These are phyloP conservation scores for Puccinia horiana DNA, from an alignment of 1,284 basidiomycete species.

Conservation along the genomic window DNA sequence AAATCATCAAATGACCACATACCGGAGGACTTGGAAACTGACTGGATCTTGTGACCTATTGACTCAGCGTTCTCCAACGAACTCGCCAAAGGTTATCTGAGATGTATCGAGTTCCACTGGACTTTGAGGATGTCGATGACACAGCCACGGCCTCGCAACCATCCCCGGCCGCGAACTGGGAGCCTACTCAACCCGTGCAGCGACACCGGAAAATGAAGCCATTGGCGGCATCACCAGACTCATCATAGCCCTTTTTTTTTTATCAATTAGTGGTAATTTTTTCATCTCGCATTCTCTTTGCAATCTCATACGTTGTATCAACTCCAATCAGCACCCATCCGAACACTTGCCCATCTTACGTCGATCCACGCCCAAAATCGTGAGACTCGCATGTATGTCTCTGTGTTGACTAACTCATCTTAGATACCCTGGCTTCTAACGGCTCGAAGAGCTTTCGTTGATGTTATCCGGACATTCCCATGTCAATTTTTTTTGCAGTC, in stretches of 20 bases:
- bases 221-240: not conserved
- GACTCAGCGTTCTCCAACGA: slow-evolving; percentile 14
- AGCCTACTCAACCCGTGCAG: not conserved
- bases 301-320: too few species aligned
- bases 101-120: slow-evolving; percentile 12
- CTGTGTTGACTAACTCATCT: too few species aligned
- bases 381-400: too few species aligned
- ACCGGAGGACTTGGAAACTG: not conserved
- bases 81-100: slow-evolving; percentile 6
- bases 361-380: too few species aligned
- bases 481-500: too few species aligned
- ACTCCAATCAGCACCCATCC: too few species aligned
- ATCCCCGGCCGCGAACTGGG: not conserved
- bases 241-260: not conserved
- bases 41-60: not conserved
- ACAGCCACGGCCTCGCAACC: not conserved
- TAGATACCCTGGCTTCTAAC: too few species aligned
- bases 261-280: not conserved
- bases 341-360: too few species aligned
- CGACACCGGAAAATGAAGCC: slow-evolving; percentile 1
- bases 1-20: not conserved
- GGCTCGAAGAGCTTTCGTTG: too few species aligned
- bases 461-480: too few species aligned
- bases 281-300: not conserved
- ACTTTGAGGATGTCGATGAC: not conserved